These are phyloP conservation scores for Brassica napus DNA, from an alignment of 345 rosid genomes.

Conservation along the genomic window DNA sequence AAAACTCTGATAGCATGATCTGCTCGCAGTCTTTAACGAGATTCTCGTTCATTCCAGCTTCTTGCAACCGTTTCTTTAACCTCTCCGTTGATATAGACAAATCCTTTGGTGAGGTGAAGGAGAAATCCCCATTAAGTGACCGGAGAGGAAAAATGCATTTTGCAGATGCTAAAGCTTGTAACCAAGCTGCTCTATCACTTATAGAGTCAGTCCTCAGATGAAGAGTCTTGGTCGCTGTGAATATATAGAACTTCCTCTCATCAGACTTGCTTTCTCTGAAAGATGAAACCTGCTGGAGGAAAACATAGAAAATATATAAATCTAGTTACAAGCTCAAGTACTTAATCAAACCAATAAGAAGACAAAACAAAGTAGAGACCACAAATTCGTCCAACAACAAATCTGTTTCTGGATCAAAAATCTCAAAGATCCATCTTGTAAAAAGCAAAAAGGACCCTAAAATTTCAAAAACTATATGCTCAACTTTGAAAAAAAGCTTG, in stretches of 20 bases:
- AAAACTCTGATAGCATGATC: constrained; percentile 85
- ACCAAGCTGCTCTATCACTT: constrained; percentile 83
- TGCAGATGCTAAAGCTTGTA: constrained; percentile 80
- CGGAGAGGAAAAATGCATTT: constrained; percentile 65
- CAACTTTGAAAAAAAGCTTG: constrained; percentile 16
- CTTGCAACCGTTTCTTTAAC: constrained; percentile 65
- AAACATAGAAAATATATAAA: constrained; percentile 24
- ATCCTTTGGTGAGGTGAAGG: constrained; percentile 55
- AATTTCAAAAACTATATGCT: constrained; percentile 11
- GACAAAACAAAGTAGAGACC: constrained; percentile 8
- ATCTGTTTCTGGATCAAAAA: constrained; percentile 19
- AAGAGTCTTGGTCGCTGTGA: constrained; percentile 96
- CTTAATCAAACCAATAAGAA: constrained; percentile 5
- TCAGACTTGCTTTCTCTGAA: constrained; percentile 98
- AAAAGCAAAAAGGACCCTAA: constrained; percentile 22
- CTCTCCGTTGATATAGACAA: constrained; percentile 73
- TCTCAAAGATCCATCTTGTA: constrained; percentile 1
- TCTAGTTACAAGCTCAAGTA: constrained; percentile 18
- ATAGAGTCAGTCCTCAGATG: constrained; percentile 87
- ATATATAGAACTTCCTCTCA: constrained; percentile 82
- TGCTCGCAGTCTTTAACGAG: constrained; percentile 86
- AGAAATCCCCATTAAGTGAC: constrained; percentile 58
- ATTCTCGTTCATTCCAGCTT: constrained; percentile 65
- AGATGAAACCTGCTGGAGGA: constrained; percentile 76
- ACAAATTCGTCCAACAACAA: constrained; percentile 12